A percentile compares a stretch with the other conserved stretches of the same genome.
Conservation (phyloP, 768 basidiomycete species). For the Boletus patriciae region DNA sequence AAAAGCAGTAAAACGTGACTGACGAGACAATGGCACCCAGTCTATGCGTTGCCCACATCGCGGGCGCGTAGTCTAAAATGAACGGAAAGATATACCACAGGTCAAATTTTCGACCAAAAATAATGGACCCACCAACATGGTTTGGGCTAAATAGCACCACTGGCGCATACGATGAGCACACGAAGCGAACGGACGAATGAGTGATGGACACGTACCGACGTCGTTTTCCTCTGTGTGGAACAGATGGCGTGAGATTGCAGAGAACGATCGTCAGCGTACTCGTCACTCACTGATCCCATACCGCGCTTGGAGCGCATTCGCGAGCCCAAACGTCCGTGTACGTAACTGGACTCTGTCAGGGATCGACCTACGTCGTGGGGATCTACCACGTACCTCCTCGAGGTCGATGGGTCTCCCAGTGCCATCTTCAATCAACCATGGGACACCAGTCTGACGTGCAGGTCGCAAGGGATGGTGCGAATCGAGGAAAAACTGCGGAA, state of each 20-base stretch:
- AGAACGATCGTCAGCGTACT: constrained; percentile 2
- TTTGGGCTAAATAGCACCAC: constrained; percentile 68
- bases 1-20: constrained; percentile 18
- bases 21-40: constrained; percentile 61
- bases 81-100: not conserved
- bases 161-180: constrained; percentile 23
- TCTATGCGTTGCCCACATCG: constrained; percentile 60
- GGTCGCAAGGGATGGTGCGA: constrained; percentile 44
- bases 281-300: constrained; percentile 47
- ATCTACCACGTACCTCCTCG: constrained; percentile 44
- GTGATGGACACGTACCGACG: constrained; percentile 42
- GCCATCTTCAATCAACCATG: constrained; percentile 61
- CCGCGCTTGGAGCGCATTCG: constrained; percentile 50
- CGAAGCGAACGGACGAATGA: not conserved
- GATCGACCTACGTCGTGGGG: not conserved
- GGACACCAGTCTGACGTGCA: constrained; percentile 41
- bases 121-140: constrained; percentile 48
- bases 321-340: constrained; percentile 49
- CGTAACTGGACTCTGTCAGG: constrained; percentile 31
- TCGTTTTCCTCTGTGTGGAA: constrained; percentile 44
- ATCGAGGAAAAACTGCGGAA: constrained; percentile 67
- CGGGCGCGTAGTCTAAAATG: constrained; percentile 51
- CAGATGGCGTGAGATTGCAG: not conserved
- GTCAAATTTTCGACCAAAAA: not conserved
- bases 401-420: constrained; percentile 45